Conservation (phyloP, 1,284 basidiomycete species). For the Malassezia sympodialis region DNA sequence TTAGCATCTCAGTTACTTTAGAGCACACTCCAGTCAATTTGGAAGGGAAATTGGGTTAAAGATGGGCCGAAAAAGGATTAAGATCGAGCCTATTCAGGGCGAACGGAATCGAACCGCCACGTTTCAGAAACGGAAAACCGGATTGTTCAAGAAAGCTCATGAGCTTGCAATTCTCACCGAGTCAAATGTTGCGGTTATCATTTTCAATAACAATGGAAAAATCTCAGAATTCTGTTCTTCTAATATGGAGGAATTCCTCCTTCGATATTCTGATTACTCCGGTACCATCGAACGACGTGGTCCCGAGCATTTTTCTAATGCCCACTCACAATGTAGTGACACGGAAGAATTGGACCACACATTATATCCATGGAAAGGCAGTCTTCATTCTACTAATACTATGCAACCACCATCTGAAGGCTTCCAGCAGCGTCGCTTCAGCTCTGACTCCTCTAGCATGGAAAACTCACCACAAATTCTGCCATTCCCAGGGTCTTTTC, state of each 20-base stretch:
- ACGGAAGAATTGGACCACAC: not conserved
- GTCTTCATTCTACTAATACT: not conserved
- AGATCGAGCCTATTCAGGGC: slow-evolving; percentile 75
- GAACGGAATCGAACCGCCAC: slow-evolving; percentile 82
- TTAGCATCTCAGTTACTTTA: not conserved
- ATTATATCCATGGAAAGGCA: not conserved
- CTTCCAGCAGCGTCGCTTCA: not conserved
- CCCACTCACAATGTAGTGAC: not conserved
- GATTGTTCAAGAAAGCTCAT: slow-evolving; percentile 80
- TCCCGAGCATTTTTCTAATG: slow-evolving; percentile 8
- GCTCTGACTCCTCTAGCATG: not conserved
- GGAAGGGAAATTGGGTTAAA: not conserved
- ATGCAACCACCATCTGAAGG: not conserved
- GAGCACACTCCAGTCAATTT: not conserved
- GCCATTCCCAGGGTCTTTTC: not conserved
- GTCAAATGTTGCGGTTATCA: slow-evolving; percentile 61
- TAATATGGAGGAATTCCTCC: slow-evolving; percentile 32
- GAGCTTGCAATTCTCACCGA: slow-evolving; percentile 70
- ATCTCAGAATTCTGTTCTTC: slow-evolving; percentile 39
- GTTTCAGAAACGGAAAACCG: slow-evolving; percentile 81
- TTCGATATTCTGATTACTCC: slow-evolving; percentile 30
- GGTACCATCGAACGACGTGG: slow-evolving; percentile 10
- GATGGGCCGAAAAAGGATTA: slow-evolving; percentile 84
- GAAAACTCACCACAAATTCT: not conserved
- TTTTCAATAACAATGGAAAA: slow-evolving; percentile 54